Percentiles rank a stretch among this genome's conserved stretches.
These are phyloP conservation scores for Colletotrichum lupini DNA, from an alignment of 2,329 filamentous ascomycete species.

Conservation along the genomic window DNA sequence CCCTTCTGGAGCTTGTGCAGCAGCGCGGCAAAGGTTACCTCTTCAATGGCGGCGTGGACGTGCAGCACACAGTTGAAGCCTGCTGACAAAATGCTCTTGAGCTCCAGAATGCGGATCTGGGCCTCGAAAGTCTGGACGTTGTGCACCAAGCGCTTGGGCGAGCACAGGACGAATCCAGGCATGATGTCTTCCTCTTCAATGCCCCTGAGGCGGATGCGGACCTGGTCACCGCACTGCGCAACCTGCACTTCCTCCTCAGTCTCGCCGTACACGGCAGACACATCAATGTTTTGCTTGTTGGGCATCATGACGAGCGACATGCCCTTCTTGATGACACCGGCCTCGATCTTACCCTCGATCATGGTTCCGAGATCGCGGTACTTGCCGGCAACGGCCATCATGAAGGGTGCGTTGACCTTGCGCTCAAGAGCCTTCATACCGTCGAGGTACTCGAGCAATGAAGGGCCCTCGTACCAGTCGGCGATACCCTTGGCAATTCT, in stretches of 20 bases:
- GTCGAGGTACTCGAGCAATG: slow-evolving; percentile 95
- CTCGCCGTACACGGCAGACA: slow-evolving; percentile 91
- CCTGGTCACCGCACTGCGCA: slow-evolving; percentile 93
- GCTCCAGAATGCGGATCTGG: slow-evolving; percentile 93
- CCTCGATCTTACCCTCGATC: slow-evolving; percentile 97
- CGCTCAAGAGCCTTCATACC: slow-evolving; percentile 92
- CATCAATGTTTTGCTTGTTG: slow-evolving; percentile 83
- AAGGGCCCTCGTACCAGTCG: slow-evolving; percentile 89
- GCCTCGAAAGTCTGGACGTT: slow-evolving; percentile 92
- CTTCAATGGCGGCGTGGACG: slow-evolving; percentile 96
- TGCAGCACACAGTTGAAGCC: slow-evolving; percentile 99
- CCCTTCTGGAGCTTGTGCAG: slow-evolving; percentile 97
- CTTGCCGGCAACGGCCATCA: slow-evolving; percentile 98
- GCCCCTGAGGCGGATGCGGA: slow-evolving; percentile 90
- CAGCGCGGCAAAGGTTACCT: slow-evolving; percentile 89
- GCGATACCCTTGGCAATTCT: slow-evolving; percentile 80
- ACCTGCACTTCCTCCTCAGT: slow-evolving; percentile 89
- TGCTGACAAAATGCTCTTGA: slow-evolving; percentile 92
- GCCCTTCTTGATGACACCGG: slow-evolving; percentile 92
- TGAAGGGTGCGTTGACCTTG: slow-evolving; percentile 97
- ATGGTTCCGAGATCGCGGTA: slow-evolving; percentile 98
- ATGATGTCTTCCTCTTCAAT: slow-evolving; percentile 98
- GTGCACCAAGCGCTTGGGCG: slow-evolving; percentile 92
- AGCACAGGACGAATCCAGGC: slow-evolving; percentile 96
- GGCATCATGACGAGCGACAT: slow-evolving; percentile 94